These are phyloP conservation scores for Malassezia arunalokei DNA, from an alignment of 1,284 basidiomycete genomes.

Conservation along the genomic window DNA sequence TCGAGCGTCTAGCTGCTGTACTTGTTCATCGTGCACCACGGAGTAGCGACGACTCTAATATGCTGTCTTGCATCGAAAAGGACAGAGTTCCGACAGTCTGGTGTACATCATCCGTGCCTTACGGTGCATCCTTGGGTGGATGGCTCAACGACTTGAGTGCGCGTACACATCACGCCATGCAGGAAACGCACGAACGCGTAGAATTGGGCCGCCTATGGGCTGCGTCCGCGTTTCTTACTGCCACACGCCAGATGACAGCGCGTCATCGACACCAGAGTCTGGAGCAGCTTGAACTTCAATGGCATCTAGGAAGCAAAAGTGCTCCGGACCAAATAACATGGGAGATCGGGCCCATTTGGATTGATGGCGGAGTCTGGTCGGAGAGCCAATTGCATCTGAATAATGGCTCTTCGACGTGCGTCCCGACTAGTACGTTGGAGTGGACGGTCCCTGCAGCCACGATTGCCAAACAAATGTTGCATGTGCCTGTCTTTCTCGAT, in stretches of 20 bases:
- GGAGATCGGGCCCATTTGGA: slow-evolving; percentile 26
- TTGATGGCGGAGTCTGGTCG: slow-evolving; percentile 36
- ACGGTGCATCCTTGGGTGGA: slow-evolving; percentile 24
- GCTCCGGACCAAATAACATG: slow-evolving; percentile 41
- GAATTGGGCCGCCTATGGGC: slow-evolving; percentile 34
- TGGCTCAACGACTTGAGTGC: slow-evolving; percentile 38
- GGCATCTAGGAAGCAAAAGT: slow-evolving; percentile 63
- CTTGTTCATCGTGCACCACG: slow-evolving; percentile 27
- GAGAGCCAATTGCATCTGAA: slow-evolving; percentile 18
- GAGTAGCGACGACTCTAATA: slow-evolving; percentile 33
- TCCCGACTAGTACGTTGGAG: slow-evolving; percentile 26
- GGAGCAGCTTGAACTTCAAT: slow-evolving; percentile 31
- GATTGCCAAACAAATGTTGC: slow-evolving; percentile 4
- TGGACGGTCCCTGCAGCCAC: slow-evolving; percentile 15
- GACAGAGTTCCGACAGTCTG: slow-evolving; percentile 30
- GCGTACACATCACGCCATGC: slow-evolving; percentile 24
- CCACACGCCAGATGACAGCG: slow-evolving; percentile 39
- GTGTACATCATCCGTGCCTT: slow-evolving; percentile 27
- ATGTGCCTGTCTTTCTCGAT: slow-evolving; percentile 78
- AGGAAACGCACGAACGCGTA: slow-evolving; percentile 7
- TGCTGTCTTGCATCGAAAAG: slow-evolving; percentile 21
- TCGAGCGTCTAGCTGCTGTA: slow-evolving; percentile 27
- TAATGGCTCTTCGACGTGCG: slow-evolving; percentile 25
- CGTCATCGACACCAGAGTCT: slow-evolving; percentile 25
- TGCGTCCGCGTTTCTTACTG: slow-evolving; percentile 41